Base-by-base conservation (phyloP, 192 early-diverging fungal species). In the Backusella macrospora region DNA sequence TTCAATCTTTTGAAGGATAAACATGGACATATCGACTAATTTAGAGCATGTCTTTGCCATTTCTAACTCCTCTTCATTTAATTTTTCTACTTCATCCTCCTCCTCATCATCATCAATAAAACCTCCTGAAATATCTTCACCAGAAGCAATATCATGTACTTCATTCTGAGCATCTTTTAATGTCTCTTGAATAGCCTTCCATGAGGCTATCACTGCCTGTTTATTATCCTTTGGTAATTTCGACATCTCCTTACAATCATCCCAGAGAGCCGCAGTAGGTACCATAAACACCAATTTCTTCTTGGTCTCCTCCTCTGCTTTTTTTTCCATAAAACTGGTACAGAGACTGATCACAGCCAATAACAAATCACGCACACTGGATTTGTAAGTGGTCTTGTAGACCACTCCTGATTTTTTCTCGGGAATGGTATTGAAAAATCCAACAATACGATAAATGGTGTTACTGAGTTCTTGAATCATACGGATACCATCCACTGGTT, bases 221-320 rank as follows among this genome's bases (percentile, higher is more conserved):
- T 66, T 39, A 44, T 80, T 80, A 16, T 72, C 42, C 29, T 55
- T 49, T 12, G 74, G 74, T 15, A 71, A 38, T 15, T 59, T 39
- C 5, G 39, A 34, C 18, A 59, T 26, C 1, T 46, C 46, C 1
- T 66, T 18, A 67, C 78, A 76, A 21, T 39, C 14, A 16, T 80
- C 78, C 78, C 78, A 80, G 15, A 80, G 68, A 3, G 70, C 67
- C 7, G 74, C 78, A 44, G 78, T 80, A 26, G 78, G 46, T 5
- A 73, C 29, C 78, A 80, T 69, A 64, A 75, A 73, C 8, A 68
- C 43, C n/a, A 63, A 34, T 15, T 65, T 68, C 29, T 77, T 68
- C 21, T 62, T 62, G 1, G 29, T 62, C 15, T 75, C 74, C 44
- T 69, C 52, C 15, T 66, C 67, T 7, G 16, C 49, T 0, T 73